phyloP scores from a whole-genome alignment of 2,329 filamentous ascomycete species.

The Nectriaceae sp. region DNA sequence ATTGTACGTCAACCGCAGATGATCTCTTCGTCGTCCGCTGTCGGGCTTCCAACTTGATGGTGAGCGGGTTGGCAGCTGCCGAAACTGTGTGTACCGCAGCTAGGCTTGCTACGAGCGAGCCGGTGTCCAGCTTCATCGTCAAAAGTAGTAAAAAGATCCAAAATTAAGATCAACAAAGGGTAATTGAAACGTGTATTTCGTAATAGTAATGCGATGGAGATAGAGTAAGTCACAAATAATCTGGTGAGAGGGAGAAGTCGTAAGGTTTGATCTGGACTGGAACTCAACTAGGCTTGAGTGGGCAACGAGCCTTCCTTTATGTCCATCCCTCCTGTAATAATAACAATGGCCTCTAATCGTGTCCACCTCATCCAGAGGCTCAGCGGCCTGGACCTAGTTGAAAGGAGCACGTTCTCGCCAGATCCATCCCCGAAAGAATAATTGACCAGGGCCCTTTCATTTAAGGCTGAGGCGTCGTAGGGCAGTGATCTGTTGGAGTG shows the following conservation, averaged over 20 bases:
- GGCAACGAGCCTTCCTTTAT: too few relatives aligned
- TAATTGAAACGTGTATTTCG: not conserved
- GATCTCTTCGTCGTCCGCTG: not conserved
- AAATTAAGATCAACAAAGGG: not conserved
- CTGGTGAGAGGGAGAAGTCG: not conserved
- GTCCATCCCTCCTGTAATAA: too few relatives aligned
- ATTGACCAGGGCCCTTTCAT: not conserved
- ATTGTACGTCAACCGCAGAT: slow-evolving; percentile 9
- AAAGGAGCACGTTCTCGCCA: too few relatives aligned
- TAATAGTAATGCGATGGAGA: not conserved
- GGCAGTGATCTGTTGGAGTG: slow-evolving; percentile 3
- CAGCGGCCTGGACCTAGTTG: too few relatives aligned
- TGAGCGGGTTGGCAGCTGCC: slow-evolving; percentile 4
- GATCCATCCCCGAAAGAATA: not conserved
- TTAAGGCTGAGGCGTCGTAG: slow-evolving; percentile 7
- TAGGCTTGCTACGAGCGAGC: slow-evolving; percentile 3
- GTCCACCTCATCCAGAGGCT: too few relatives aligned
- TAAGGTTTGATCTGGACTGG: too few relatives aligned
- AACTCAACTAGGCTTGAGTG: too few relatives aligned
- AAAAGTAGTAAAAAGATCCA: not conserved
- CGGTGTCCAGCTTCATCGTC: slow-evolving; percentile 6
- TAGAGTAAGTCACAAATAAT: too few relatives aligned
- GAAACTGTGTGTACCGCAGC: slow-evolving; percentile 1
- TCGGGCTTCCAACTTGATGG: slow-evolving; percentile 7
- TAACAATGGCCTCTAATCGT: too few relatives aligned